Base-by-base conservation (phyloP, 495 filamentous ascomycete genomes). In the Tetracladium marchalianum region DNA sequence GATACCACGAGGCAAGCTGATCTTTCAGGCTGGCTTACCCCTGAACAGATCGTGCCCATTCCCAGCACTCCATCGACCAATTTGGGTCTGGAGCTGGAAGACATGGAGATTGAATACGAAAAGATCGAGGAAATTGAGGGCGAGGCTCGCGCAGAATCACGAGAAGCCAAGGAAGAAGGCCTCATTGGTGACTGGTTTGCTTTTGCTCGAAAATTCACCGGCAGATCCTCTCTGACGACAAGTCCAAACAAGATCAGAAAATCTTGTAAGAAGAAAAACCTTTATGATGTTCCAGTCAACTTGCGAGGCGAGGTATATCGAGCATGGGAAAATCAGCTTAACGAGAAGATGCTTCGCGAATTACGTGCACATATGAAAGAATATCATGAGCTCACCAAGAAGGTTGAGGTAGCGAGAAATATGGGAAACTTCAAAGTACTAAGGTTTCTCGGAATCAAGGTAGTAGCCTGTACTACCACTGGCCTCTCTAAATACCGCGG, bases 401-500 rank as follows among this genome's bases (percentile, higher is more conserved):
- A 70, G 1, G 54, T 73, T 0, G 65, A 68, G 18, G 68, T 82
- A 31, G 71, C 76, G 2, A 41, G 54, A 51, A 32, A 35, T 24
- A 4, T 43, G 10, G 18, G 13, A 11, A 54, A 58, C 33, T 17
- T 54, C 11, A 44, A 31, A 3, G n/a, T 60, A 12, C 46, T 55
- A 19, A 36, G 33, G n/a, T 33, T 50, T 37, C 17, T 52, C 1
- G 46, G 44, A 9, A 55, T 53, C 27, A 84, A 77, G 52, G 47
- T 88, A 1, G 66, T 90, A 41, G 85, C 84, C 8, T 75, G 85
- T 70, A 90, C 85, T 5, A 84, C 80, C 0, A 88, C 90, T 0
- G 92, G 92, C 4, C 60, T 96, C n/a, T 86, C 80, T 57, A 96
- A 96, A 49, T 57, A 60, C 24, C 48, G 90, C 13, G 78, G 67